Evolutionary conservation across 1,284 basidiomycete genomes (phyloP), one percentile per base, ranked within the genome.

Genomic region (Sanguinoderma infundibulare): DNA sequence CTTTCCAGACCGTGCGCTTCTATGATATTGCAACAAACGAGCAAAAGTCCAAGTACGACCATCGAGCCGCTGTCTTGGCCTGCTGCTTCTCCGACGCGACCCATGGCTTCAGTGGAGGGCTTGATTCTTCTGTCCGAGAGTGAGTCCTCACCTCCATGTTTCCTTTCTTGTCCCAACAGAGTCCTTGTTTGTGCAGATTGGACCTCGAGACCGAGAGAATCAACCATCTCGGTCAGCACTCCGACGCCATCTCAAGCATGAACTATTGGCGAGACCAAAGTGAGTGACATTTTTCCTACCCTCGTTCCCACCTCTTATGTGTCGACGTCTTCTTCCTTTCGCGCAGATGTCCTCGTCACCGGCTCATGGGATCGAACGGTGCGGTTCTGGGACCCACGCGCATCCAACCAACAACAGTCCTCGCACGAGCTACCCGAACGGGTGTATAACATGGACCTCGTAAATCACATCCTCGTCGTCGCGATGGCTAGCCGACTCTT

Each of bases 331-430:
- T n/a, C 15, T 53, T 22, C 9, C 42, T 38, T 70, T 14, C 68
- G 8, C 20, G 5, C 57, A 95, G 92, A 90, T 69, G 67, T 79
- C 0, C 79, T 98, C 38, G 83, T 97, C 52, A 90, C 94, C 0
- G 94, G 92, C 14, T 96, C 94, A 22, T 98, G 95, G 95, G 96
- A 98, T 74, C 86, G 88, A 59, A 91, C 92, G 0, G 69, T 98
- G 28, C 88, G 90, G n/a, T 85, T 96, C 70, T 96, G 93, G 92
- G 94, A 96, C 71, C 86, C 92, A 14, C 84, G 90, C 30, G 79
- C 86, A 0, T 69, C 83, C 2, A 78, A 82, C 14, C 76, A 87
- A 2, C 82, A 87, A 66, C 83, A 87, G 26, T 79, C 86, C n/a
- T 83, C 87, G 22, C 83, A 91, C 58, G 74, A 81, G 9, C 83